Conservation (phyloP, 2,329 filamentous ascomycete species). For the Claviceps capensis region DNA sequence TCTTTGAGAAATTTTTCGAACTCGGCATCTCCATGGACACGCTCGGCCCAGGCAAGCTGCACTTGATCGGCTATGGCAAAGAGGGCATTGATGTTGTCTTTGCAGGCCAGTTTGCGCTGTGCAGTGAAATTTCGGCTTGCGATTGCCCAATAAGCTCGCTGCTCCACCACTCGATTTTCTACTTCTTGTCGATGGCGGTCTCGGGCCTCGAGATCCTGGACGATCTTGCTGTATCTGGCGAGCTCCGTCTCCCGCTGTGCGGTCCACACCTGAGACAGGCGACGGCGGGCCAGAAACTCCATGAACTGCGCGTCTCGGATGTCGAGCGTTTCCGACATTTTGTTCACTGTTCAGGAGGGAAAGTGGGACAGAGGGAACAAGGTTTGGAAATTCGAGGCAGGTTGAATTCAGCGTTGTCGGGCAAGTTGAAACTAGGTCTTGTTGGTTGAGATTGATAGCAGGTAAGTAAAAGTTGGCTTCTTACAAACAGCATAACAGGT, state of each 20-base stretch:
- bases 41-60: neutral
- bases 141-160: neutral
- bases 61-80: neutral
- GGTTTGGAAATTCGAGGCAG: neutral
- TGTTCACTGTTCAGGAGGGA: neutral
- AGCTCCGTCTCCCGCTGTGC: neutral
- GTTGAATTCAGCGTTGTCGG: too few species aligned
- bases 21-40: neutral
- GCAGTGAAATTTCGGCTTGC: neutral
- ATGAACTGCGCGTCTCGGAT: neutral
- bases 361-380: too few species aligned
- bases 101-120: neutral
- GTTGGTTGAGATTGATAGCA: too few species aligned
- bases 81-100: neutral
- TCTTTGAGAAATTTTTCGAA: neutral
- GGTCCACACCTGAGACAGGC: neutral
- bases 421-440: too few species aligned
- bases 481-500: too few species aligned
- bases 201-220: neutral
- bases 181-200: neutral
- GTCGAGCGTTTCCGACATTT: neutral
- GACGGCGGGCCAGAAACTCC: neutral
- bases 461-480: too few species aligned
- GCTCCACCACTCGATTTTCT: neutral
- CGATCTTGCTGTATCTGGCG: slow-evolving; percentile 1